Conservation (phyloP, 2,329 filamentous ascomycete species). For the Apiospora phragmitis region DNA sequence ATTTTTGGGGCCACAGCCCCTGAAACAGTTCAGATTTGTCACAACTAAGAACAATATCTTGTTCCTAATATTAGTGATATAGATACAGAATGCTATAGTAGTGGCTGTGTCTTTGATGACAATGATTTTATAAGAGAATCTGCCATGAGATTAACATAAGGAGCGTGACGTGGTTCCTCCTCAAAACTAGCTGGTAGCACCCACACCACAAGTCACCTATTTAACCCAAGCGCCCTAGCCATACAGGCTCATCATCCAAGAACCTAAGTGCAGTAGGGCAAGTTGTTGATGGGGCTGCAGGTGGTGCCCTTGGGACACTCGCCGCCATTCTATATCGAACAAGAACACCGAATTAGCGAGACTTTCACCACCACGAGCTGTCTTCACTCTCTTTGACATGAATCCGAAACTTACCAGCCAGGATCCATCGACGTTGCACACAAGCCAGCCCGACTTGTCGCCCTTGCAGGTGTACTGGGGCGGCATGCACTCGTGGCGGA, state of each 20-base stretch:
- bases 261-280: conserved; percentile 29
- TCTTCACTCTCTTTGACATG: not conserved
- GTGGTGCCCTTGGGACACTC: conserved; percentile 21
- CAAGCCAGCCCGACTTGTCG: conserved; percentile 29
- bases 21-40: not conserved
- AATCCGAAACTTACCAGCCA: conserved; percentile 24
- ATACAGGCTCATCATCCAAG: not conserved
- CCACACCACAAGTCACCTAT: not conserved
- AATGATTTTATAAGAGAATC: not conserved
- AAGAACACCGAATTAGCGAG: conserved; percentile 11
- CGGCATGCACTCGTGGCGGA: conserved; percentile 22
- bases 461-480: conserved; percentile 29
- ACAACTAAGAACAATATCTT: not conserved
- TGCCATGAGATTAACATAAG: not conserved
- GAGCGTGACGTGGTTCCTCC: not conserved
- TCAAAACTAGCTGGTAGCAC: not conserved
- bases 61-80: not conserved
- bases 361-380: not conserved
- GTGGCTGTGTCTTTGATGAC: too few species aligned
- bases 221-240: not conserved
- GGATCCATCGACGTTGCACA: conserved; percentile 29
- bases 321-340: conserved; percentile 26
- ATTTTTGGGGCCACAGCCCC: not conserved
- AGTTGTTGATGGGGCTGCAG: conserved; percentile 29
- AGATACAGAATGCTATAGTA: not conserved